Evolutionary conservation across 768 basidiomycete species (phyloP), one percentile per base, ranked within the genome.

Genomic region (Leucocoprinus leucothites): DNA sequence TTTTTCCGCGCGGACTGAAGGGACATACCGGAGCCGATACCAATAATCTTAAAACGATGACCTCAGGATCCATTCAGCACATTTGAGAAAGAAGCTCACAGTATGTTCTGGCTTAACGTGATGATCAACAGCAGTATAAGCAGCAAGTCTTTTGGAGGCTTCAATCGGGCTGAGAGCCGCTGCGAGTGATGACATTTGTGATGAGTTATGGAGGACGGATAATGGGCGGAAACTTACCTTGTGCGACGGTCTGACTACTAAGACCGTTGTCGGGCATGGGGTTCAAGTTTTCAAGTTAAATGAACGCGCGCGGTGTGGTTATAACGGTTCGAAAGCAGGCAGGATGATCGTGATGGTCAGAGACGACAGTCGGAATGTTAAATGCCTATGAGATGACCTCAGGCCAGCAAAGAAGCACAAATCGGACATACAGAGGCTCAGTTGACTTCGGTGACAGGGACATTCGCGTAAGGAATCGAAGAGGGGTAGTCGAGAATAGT

Each of bases 41-140:
- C 92, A 57, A 94, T 89, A 48, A 92, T 75, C 92, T 94, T 60
- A 31, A 48, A 57, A n/a, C 22, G 35, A 21, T 45, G 48, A 47
- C n/a, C n/a, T 47, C 31, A 31, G 48, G 55, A 48, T 48, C 14
- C 9, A 14, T 51, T 24, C 13, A 18, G 25, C 18, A 38, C 6
- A 36, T 28, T 24, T 52, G 57, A 41, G 18, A 40, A 43, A 47
- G 46, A 46, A 26, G 69, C 78, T 55, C 62, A 90, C 94, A 75
- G 85, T 87, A 71, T 98, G 88, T 61, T 92, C 80, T 24, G 87
- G 82, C 53, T 79, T 78, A 28, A 99, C 79, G 71, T 98, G 89
- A 48, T 84, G 80, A 67, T 98, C 96, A 1, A 99, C 96, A 0
- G 97, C 97, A 1, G 91, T 89, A 72, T 84, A 95, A 2, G 97